phyloP scores from a whole-genome alignment of 768 basidiomycete genomes.

The Lepiota venenata region DNA sequence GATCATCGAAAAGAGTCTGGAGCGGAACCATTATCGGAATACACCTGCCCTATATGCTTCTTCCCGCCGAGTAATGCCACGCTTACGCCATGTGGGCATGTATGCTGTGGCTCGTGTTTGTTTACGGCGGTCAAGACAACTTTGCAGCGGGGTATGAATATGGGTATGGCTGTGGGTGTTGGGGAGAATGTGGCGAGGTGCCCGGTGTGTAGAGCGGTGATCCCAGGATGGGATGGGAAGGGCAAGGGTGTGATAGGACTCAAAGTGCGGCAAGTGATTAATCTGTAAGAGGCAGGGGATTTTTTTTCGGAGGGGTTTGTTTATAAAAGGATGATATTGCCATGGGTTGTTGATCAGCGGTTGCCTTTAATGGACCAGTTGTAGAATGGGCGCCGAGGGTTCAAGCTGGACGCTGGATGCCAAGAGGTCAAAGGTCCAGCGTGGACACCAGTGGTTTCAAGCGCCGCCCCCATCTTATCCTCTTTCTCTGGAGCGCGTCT shows the following conservation, averaged over 20 bases:
- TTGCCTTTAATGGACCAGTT: too few relatives aligned
- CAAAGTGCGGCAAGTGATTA: slow-evolving; percentile 43
- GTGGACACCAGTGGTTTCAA: too few relatives aligned
- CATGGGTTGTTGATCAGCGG: too few relatives aligned
- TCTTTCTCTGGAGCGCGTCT: too few relatives aligned
- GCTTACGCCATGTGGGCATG: slow-evolving; percentile 77
- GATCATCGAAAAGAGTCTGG: slow-evolving; percentile 16
- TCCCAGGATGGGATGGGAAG: slow-evolving; percentile 68
- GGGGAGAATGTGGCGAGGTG: slow-evolving; percentile 37
- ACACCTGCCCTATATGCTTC: slow-evolving; percentile 81
- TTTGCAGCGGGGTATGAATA: slow-evolving; percentile 40
- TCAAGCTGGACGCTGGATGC: too few relatives aligned
- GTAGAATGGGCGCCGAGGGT: too few relatives aligned
- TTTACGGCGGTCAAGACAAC: slow-evolving; percentile 70
- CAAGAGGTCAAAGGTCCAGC: too few relatives aligned
- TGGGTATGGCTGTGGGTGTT: slow-evolving; percentile 13
- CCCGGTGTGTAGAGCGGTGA: slow-evolving; percentile 66
- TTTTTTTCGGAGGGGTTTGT: too few relatives aligned
- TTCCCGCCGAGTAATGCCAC: slow-evolving; percentile 71
- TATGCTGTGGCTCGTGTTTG: slow-evolving; percentile 74
- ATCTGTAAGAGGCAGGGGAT: slow-evolving; percentile 21
- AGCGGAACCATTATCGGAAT: slow-evolving; percentile 48
- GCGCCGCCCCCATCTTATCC: too few relatives aligned
- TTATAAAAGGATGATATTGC: too few relatives aligned
- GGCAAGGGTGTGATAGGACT: slow-evolving; percentile 68